A percentile compares a stretch with the other conserved stretches of the same genome.
These are phyloP conservation scores for Xylaria hypoxylon DNA, from an alignment of 2,329 filamentous ascomycete genomes.

Conservation along the genomic window DNA sequence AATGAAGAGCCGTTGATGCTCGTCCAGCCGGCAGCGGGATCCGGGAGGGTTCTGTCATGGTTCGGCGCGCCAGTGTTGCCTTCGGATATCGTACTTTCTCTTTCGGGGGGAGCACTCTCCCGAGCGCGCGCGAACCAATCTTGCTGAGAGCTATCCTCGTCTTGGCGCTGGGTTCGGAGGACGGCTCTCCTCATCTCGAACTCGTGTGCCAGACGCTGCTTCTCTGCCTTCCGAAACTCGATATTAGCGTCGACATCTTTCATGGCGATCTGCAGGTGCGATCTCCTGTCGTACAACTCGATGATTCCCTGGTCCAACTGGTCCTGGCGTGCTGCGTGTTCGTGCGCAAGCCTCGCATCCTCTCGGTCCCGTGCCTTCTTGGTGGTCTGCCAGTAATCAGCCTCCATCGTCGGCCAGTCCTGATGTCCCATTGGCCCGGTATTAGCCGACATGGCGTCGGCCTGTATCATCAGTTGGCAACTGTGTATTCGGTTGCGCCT, in stretches of 20 bases:
- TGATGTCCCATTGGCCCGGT: slow-evolving; percentile 37
- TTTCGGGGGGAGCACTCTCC: slow-evolving; percentile 34
- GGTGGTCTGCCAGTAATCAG: slow-evolving; percentile 44
- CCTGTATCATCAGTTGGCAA: slow-evolving; percentile 22
- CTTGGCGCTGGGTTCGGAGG: slow-evolving; percentile 40
- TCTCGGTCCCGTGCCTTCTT: slow-evolving; percentile 43
- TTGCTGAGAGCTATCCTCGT: slow-evolving; percentile 45
- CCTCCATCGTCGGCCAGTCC: slow-evolving; percentile 45
- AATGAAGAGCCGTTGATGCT: slow-evolving; percentile 49
- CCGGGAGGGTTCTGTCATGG: slow-evolving; percentile 37
- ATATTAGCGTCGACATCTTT: slow-evolving; percentile 40
- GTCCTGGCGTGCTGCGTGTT: slow-evolving; percentile 43
- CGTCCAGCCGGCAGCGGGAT: slow-evolving; percentile 47
- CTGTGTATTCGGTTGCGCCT: slow-evolving; percentile 28
- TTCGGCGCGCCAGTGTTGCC: slow-evolving; percentile 33
- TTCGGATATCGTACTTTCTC: slow-evolving; percentile 39
- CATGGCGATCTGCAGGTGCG: slow-evolving; percentile 43
- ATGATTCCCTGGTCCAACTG: slow-evolving; percentile 40
- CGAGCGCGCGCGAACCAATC: slow-evolving; percentile 41
- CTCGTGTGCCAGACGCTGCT: slow-evolving; percentile 43
- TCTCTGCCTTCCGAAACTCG: slow-evolving; percentile 43
- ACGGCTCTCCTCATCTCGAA: slow-evolving; percentile 39
- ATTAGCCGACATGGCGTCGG: slow-evolving; percentile 43
- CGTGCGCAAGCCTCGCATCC: slow-evolving; percentile 41
- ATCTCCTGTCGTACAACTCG: slow-evolving; percentile 43